Percentiles rank a stretch among this genome's conserved stretches.
These are phyloP conservation scores for Dendrocalamus latiflorus DNA, from an alignment of 202 grass and related monocot genomes.

Conservation along the genomic window DNA sequence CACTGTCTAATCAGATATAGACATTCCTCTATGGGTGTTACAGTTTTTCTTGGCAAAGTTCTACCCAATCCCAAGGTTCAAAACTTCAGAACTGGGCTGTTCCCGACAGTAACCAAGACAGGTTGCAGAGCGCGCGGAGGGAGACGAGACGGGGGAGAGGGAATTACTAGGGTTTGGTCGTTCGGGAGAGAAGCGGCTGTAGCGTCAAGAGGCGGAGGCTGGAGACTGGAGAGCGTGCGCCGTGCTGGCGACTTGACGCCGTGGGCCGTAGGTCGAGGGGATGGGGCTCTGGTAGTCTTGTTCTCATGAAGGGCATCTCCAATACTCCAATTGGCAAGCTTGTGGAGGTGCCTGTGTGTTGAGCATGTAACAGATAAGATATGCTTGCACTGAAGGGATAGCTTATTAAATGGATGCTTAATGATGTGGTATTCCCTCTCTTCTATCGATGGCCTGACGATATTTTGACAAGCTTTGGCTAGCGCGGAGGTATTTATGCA, in stretches of 20 bases:
- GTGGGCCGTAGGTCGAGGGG: not conserved
- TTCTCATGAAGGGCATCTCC: no score
- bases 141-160: not conserved
- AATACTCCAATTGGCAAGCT: not conserved
- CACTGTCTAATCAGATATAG: not conserved
- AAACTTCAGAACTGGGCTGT: not conserved
- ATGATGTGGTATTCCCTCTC: no score
- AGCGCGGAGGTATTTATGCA: no score
- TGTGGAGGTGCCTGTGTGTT: no score
- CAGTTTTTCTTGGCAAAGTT: not conserved
- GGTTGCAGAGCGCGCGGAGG: not conserved
- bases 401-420: no score
- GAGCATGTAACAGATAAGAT: no score
- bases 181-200: not conserved
- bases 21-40: not conserved
- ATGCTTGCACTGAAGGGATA: no score
- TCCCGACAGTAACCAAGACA: not conserved
- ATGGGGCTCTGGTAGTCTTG: not conserved
- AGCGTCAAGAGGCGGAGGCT: not conserved
- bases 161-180: not conserved
- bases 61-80: not conserved
- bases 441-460: no score
- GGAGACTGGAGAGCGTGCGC: no score
- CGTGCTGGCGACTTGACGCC: not conserved
- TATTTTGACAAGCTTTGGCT: not conserved